Conservation (phyloP, 75 land plant genomes). For the Gnetum montanum region DNA sequence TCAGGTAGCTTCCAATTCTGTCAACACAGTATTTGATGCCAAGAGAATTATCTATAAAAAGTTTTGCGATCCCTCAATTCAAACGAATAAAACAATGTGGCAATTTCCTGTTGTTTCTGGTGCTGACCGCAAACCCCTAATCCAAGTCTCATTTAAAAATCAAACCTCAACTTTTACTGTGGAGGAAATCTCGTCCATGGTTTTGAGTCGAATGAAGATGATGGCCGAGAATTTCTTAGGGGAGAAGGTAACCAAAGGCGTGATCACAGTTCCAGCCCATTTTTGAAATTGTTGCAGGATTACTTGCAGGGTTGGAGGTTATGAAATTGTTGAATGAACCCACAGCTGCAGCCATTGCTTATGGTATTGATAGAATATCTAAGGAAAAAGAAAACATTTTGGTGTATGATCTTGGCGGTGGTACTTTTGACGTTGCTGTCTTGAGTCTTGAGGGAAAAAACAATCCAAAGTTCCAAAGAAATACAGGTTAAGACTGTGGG, state of each 20-base stretch:
- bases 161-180: conserved; percentile 16
- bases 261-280: conserved; percentile 21
- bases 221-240: conserved; percentile 22
- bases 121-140: conserved; percentile 23
- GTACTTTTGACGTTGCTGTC: conserved; percentile 7
- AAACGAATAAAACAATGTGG: conserved; percentile 13
- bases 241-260: conserved; percentile 13
- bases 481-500: conserved; percentile 9
- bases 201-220: conserved; percentile 14
- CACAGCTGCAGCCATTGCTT: conserved; percentile 30
- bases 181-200: conserved; percentile 28
- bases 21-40: conserved; percentile 9
- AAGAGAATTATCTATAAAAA: conserved; percentile 30
- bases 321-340: conserved; percentile 49
- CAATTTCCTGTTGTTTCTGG: conserved; percentile 26
- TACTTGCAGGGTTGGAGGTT: conserved; percentile 63
- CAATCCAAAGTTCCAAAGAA: too few species aligned
- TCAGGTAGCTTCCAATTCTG: not conserved
- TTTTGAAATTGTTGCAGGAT: conserved; percentile 43
- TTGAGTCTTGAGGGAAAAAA: not conserved
- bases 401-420: not conserved
- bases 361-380: conserved; percentile 17
- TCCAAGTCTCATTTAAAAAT: conserved; percentile 10
- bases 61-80: conserved; percentile 22
- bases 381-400: conserved; percentile 5